Evolutionary conservation across 1,284 basidiomycete species (phyloP).

Genomic region (Rhodotorula sp.): DNA sequence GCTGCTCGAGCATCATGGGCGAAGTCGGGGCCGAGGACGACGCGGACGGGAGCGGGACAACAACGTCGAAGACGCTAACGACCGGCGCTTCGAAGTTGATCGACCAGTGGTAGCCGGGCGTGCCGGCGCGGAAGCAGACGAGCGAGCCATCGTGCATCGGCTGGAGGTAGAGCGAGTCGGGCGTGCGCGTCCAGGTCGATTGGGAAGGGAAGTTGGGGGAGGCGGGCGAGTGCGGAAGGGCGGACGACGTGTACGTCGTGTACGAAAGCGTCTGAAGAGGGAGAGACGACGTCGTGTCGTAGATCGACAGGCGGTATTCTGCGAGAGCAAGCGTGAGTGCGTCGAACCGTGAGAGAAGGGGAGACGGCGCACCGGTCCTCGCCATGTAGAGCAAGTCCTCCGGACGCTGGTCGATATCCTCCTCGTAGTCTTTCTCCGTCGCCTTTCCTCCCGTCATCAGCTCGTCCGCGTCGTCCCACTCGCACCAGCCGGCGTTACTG

Average conservation of each 20-base stretch:
- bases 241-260: conserved; percentile 80
- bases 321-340: not conserved
- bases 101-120: conserved; percentile 61
- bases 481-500: conserved; percentile 63
- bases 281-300: conserved; percentile 45
- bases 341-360: not conserved
- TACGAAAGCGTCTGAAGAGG: conserved; percentile 73
- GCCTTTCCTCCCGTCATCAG: conserved; percentile 46
- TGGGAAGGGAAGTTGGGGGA: conserved; percentile 55
- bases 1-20: conserved; percentile 76
- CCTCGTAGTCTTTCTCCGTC: conserved; percentile 35
- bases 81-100: conserved; percentile 63
- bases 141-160: conserved; percentile 73
- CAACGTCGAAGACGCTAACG: conserved; percentile 76
- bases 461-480: conserved; percentile 60
- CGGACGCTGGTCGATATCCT: conserved; percentile 45
- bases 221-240: conserved; percentile 53
- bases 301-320: conserved; percentile 53
- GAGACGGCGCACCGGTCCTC: conserved; percentile 66
- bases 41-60: conserved; percentile 52
- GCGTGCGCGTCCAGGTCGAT: conserved; percentile 65
- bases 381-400: conserved; percentile 68
- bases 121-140: conserved; percentile 65
- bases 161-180: conserved; percentile 75
- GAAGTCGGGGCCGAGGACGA: conserved; percentile 46